phyloP scores from a whole-genome alignment of 2,329 filamentous ascomycete genomes.

The Mycogone perniciosa region DNA sequence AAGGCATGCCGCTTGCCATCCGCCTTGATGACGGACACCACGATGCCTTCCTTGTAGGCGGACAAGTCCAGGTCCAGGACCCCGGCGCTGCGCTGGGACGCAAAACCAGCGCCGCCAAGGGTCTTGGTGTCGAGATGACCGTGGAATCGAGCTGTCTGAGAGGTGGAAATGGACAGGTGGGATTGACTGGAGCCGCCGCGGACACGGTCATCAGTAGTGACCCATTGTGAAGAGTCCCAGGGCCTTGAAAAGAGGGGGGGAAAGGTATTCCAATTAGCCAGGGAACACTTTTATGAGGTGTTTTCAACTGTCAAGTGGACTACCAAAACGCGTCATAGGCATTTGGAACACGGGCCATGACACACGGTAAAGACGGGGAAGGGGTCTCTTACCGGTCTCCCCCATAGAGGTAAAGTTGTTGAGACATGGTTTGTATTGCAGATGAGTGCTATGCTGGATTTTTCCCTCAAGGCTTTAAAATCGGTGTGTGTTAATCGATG shows the following conservation, averaged over 20 bases:
- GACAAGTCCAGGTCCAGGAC: slow-evolving; percentile 57
- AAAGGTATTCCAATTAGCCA: slow-evolving; percentile 9
- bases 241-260: slow-evolving; percentile 33
- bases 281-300: background rate
- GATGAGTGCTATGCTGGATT: too few relatives aligned
- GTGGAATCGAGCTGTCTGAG: slow-evolving; percentile 50
- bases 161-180: slow-evolving; percentile 32
- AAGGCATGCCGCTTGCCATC: slow-evolving; percentile 68
- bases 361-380: background rate
- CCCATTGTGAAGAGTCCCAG: slow-evolving; percentile 59
- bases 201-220: slow-evolving; percentile 67
- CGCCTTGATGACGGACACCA: slow-evolving; percentile 43
- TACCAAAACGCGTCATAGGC: background rate
- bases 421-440: slow-evolving; percentile 3
- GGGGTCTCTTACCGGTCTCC: slow-evolving; percentile 30
- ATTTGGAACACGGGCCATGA: too few relatives aligned
- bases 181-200: slow-evolving; percentile 63
- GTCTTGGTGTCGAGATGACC: slow-evolving; percentile 67
- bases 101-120: slow-evolving; percentile 76
- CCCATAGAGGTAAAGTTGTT: slow-evolving; percentile 33
- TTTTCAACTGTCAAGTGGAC: background rate
- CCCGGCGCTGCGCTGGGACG: slow-evolving; percentile 64
- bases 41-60: slow-evolving; percentile 54
- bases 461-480: slow-evolving; percentile 1
- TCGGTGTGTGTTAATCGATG: slow-evolving; percentile 1